Evolutionary conservation across 345 rosid species (phyloP), one percentile per base, ranked within the genome.

Genomic region (Orychophragmus violaceus): DNA sequence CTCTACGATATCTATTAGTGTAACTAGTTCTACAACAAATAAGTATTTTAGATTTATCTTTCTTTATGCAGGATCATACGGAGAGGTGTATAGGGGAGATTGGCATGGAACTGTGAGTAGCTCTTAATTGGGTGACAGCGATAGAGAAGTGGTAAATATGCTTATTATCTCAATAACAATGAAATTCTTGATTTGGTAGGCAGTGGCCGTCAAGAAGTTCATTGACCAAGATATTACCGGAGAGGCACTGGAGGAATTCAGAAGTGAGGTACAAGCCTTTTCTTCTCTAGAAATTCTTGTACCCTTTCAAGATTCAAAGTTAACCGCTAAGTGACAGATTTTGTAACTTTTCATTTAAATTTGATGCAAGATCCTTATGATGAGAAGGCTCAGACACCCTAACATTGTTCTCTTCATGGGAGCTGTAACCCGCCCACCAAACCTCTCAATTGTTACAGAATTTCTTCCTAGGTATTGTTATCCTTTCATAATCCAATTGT

Each of bases 321-420:
- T 50, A 41, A 60, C 42, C 8, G 9, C 33, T 49, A 64, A 45
- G 48, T 51, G 8, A 57, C 41, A 48, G 39, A 29, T n/a, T 39
- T 71, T 28, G 9, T 71, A 63, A 56, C 59, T 28, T 36, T 9
- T 56, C 44, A 48, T 46, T 48, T 42, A n/a, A 57, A 59, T 62
- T 71, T n/a, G n/a, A 37, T 78, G 65, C 61, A 59, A 90, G 97
- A 85, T 91, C 48, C 79, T 82, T 51, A 83, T 92, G 75, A 92
- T 92, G 98, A 82, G 76, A 77, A 85, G 82, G 69, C 72, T 85
- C 45, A 83, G 96, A 72, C 98, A 92, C 82, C 98, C 98, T 19
- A 92, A 92, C 76, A 95, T 92, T 42, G 98, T 92, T 81, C 98
- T 92, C 71, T 92, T 89, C 86, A 92, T 92, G 98, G 98, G 98